Conservation (phyloP, 2,329 filamentous ascomycete species). For the Paecilomyces niveus region DNA sequence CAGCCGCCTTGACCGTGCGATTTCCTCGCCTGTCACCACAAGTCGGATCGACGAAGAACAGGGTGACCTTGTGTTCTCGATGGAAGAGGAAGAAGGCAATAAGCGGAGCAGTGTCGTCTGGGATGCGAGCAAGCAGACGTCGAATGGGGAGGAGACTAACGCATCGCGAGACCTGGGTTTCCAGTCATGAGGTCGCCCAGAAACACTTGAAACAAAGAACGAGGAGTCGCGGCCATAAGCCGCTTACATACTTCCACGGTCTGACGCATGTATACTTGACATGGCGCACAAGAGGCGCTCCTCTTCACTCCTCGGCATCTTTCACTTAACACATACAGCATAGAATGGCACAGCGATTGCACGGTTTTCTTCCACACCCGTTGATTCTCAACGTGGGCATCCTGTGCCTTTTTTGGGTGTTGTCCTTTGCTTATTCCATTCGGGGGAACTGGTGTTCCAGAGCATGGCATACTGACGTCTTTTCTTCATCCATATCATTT, state of each 20-base stretch:
- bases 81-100: constrained; percentile 45
- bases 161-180: not conserved
- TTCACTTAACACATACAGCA: constrained; percentile 1
- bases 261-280: not conserved
- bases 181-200: constrained; percentile 1
- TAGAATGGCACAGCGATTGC: constrained; percentile 12
- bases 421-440: constrained; percentile 1
- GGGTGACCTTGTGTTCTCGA: constrained; percentile 42
- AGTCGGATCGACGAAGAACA: constrained; percentile 44
- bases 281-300: not conserved
- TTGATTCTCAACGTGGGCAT: not conserved
- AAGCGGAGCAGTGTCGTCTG: constrained; percentile 33
- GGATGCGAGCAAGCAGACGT: constrained; percentile 24
- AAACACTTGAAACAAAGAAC: constrained; percentile 6
- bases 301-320: not conserved
- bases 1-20: constrained; percentile 35
- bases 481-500: not conserved
- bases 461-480: not conserved
- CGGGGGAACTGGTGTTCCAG: not conserved
- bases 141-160: constrained; percentile 19
- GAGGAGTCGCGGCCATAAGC: constrained; percentile 1
- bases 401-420: constrained; percentile 1
- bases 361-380: not conserved
- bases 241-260: not conserved
- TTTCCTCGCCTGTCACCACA: constrained; percentile 39